A percentile compares a stretch with the other conserved stretches of the same genome.
Conservation (phyloP, 73 alveolate genomes). For the Paraurostyla sp. region DNA sequence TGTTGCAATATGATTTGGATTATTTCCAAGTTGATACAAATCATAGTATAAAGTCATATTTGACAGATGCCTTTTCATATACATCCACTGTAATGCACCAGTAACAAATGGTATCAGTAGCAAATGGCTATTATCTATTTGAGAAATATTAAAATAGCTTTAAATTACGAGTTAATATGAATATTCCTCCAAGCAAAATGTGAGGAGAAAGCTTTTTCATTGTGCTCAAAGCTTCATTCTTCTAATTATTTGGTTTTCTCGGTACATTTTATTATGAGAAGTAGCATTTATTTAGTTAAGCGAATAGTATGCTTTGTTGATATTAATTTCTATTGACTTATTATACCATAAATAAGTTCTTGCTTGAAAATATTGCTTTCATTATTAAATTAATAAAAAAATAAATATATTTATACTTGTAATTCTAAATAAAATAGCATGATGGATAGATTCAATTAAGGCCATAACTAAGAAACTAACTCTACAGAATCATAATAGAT, state of each 20-base stretch:
- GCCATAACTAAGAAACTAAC: no score
- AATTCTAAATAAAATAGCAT: no score
- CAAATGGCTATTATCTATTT: constrained; percentile 18
- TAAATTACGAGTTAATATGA: not conserved
- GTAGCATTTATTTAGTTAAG: no score
- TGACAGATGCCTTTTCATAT: constrained; percentile 4
- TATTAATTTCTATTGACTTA: no score
- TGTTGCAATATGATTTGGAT: not conserved
- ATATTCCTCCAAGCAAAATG: constrained; percentile 1
- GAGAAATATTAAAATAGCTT: not conserved
- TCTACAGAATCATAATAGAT: no score
- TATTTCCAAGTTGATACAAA: not conserved
- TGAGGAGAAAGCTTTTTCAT: constrained; percentile 27
- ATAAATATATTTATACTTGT: no score
- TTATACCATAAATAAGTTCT: no score
- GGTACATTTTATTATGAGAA: not conserved
- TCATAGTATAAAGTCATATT: constrained; percentile 49
- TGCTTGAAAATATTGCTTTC: no score
- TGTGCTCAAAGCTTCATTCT: not conserved
- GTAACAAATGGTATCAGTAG: constrained; percentile 8
- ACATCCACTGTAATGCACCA: constrained; percentile 25
- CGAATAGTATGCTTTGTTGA: no score
- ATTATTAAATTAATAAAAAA: no score
- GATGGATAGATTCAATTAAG: no score
- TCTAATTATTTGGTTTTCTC: constrained; percentile 8